Evolutionary conservation across 345 rosid genomes (phyloP), one percentile per base, ranked within the genome.

Genomic region (Trapa bicornis): DNA sequence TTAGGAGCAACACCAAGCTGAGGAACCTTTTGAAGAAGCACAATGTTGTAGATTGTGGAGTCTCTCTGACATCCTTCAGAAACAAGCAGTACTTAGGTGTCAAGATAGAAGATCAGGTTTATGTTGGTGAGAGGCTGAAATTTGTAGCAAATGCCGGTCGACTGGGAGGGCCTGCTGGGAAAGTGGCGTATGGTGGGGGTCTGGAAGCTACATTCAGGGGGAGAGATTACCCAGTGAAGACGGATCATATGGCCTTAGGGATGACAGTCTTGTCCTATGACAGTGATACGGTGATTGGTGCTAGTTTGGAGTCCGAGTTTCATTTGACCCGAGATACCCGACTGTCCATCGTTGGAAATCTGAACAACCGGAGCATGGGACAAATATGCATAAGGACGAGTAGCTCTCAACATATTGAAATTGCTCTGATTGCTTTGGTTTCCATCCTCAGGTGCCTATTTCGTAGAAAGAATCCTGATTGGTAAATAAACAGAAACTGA

Each of bases 331-430:
- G 89, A 61, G 85, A 80, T 45, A 80, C 81, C 57, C 87, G 70
- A 75, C 7, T 91, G 65, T 75, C 79, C 22, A 71, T 87, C 60
- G 82, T 75, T 75, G 76, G 85, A 65, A 94, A 87, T 72, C 53
- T 94, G 70, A 94, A 91, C 64, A 88, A 79, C 77, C 82, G 77
- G 80, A 85, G 81, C 71, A 79, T 86, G 95, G 97, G 99, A 42
- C 83, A 86, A 78, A 61, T 94, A 22, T 71, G 76, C 60, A 45
- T 94, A 61, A 91, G 82, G 80, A 79, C 83, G 47, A 85, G 78
- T 70, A 89, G 86, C 80, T 82, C 97, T 4, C 83, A 84, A 76
- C 92, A 84, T 61, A 64, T 87, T 77, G 89, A 86, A 80, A 81
- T 86, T 70, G 95, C 89, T 61, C 47, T 86, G 47, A 61, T 94